Base-by-base conservation (phyloP, 2,329 filamentous ascomycete species). In the Xylaria sp. region DNA sequence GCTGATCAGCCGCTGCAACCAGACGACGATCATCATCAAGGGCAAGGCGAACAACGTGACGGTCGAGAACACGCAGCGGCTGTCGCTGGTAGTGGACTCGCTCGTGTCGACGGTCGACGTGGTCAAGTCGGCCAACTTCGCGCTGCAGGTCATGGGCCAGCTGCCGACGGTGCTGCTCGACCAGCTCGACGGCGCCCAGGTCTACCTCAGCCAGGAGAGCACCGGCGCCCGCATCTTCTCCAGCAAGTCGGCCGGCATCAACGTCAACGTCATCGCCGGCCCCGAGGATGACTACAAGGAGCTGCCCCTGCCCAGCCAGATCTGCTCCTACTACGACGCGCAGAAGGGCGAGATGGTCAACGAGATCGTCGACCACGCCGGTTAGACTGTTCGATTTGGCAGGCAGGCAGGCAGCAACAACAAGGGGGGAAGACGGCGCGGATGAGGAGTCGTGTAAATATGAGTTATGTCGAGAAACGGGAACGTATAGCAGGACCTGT, bases 41-140 rank as follows among this genome's bases (percentile, higher is more conserved):
- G 92, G 91, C 74, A 99, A 99, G 76, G 92, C 91, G 53, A 99
- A 99, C 71, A 92, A 94, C n/a, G 90, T 99, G 59, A 93, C 92
- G 4, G 83, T 97, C 63, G 94, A 97, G 76, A 97, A 97, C 76
- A 93, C 88, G 51, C 84, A 81, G 43, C 88, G 91, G 45, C 79
- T 95, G 17, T 95, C 91, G 22, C 83, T 99, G 48, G 85, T 97
- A 47, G 83, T 97, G 49, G 93, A 97, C 66, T 90, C 87, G 1
- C 85, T 97, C 9, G 90, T 97, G 44, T 95, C 90, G 44, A 91
- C 90, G 26, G 85, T 99, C 52, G 94, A 99, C 68, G 90, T 96
- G 20, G 94, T 99, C 79, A 97, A 97, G 76, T 93, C 89, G 44
- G 85, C 89, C 64, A 96, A 94, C 72, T 96, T 99, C 70, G 92